Base-by-base conservation (phyloP, 148 eudicot genomes). In the Heliosperma pusillum region DNA sequence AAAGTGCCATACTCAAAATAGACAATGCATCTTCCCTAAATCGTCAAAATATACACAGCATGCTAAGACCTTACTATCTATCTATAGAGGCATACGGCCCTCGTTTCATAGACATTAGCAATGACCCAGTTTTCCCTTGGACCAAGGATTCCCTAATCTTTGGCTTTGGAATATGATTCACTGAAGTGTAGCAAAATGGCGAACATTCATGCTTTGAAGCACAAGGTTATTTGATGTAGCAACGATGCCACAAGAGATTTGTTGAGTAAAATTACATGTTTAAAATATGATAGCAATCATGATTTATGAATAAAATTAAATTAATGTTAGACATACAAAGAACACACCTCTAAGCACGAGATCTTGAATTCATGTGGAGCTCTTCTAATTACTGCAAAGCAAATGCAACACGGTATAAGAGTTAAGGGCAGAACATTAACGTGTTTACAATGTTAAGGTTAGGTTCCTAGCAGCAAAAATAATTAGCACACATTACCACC, bases 361-460 rank as follows among this genome's bases (percentile, higher is more conserved):
- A 95, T 95, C 83, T 95, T 95, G 87, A 95, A 95, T 83, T 95
- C 97, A 70, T 95, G 98, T 56, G 98, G 98, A 77, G 98, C 97
- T 83, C 98, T 89, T 88, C 96, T 86, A 66, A 95, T 93, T 36
- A 95, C 98, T 95, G 93, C 84, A 26, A 42, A 24, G 44, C 25
- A 73, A 62, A 36, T 71, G 7, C 27, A 59, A n/a, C 10, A 13
- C 52, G 26, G 79, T 69, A 75, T 76, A 52, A 25, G 16, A 33
- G 70, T 7, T 47, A 52, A 68, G 12, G 53, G 58, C 9, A 11
- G 7, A 69, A 11, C 17, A 22, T 55, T 16, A n/a, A 29, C 10
- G 29, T 69, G 72, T 15, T 65, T 24, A 69, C 15, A 8, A 42
- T 42, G 29, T 20, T 42, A 9, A 47, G 24, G 58, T 40, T 36